Evolutionary conservation across 179 eudicot genomes (phyloP), one percentile per base, ranked within the genome.

Genomic region (Corrigiola litoralis): DNA sequence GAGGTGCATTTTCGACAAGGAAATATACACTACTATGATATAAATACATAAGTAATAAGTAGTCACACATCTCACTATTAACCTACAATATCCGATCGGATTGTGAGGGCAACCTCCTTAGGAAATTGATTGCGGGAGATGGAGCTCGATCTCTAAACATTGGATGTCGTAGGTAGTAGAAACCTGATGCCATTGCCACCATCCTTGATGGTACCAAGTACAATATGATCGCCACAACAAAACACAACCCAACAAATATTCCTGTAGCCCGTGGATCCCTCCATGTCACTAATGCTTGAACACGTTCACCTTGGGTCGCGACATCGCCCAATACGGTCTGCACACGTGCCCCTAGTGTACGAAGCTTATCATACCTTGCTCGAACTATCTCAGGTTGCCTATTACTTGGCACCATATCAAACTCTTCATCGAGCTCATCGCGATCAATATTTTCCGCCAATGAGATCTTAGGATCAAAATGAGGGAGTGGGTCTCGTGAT

Each of bases 201-300:
- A 92, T 85, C 78, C 87, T 92, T 5, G 97, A 81, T 0, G 98
- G 94, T 13, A 87, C 83, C 71, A 90, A 37, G 78, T 85, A 92
- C 76, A 87, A 56, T 40, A 87, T 68, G 16, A 92, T 60, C 1
- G 95, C 95, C 69, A 92, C 90, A 3, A 83, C 67, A 16, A 92
- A 84, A 56, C 98, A 90, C 42, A 92, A 57, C 12, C 85, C 95
- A 0, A 90, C 82, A 23, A 92, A 92, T 25, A 92, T 87, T 27
- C 95, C 97, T 4, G 98, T 92, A 13, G 89, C 98, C 2, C 97
- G 80, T 2, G 98, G 96, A 60, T 94, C 99, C 16, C 80, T 74
- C 99, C 99, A 94, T 1, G 94, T 87, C 55, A 94, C 94, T 61
- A 94, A 58, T 0, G 97, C 87, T 34, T 90, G 97, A 31, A 83